Evolutionary conservation across 2,329 filamentous ascomycete genomes (phyloP), one percentile per base, ranked within the genome.

Genomic region (Neofusicoccum sp.): DNA sequence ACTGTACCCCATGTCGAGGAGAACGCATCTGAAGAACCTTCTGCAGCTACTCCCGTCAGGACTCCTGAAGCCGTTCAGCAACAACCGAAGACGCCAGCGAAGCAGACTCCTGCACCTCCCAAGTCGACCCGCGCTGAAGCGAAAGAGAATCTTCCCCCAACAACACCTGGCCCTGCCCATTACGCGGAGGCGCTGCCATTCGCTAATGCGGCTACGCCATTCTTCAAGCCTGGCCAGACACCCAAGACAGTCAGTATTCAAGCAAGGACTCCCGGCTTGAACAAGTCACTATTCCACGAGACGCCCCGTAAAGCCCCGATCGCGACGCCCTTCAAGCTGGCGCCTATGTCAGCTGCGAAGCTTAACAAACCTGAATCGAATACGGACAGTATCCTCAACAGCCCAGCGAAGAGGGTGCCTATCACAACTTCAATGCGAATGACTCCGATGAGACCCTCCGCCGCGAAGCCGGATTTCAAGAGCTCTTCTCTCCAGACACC

Each of bases 291-390:
- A 4, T 40, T 64, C 8, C 43, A 34, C n/a, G 58, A 51, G 34
- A 63, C 61, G 1, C 61, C 63, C 8, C 58, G 61, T 6, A 64
- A 53, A 31, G 57, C 53, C 3, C 53, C 58, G 6, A 44, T 48
- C 4, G 47, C 24, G 7, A 60, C 63, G 7, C 63, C 63, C 3
- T 60, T 61, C 45, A 64, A 64, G 41, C 31, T 60, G 14, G 43
- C 54, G 31, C 56, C 48, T 6, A 41, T 60, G 43, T 61, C 59
- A 14, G 43, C 61, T 4, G 48, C 36, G 14, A 63, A 64, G 48
- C 47, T 20, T 11, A 45, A 2, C 8, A 34, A n/a, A 4, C 5
- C 20, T 8, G 58, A 45, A 31, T 4, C 47, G 1, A 45, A 31
- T n/a, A 9, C 40, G 3, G 58, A 31, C 20, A 54, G 40, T 16